phyloP scores from a whole-genome alignment of 2,329 filamentous ascomycete species.

The Penicillium nordicum region DNA sequence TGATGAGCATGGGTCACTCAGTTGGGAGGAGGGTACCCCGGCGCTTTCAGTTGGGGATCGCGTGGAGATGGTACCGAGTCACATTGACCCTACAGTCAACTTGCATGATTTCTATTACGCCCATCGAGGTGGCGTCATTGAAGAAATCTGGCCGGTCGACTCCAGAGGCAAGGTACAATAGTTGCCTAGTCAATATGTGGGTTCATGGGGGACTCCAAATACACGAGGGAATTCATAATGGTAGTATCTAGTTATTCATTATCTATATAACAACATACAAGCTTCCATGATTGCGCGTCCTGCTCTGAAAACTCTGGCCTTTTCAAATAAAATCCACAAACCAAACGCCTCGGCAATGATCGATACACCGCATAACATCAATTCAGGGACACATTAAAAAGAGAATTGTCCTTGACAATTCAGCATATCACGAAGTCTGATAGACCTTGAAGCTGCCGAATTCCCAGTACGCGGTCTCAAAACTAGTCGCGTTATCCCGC shows the following conservation, averaged over 20 bases:
- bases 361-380: neutral
- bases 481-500: slow-evolving; percentile 55
- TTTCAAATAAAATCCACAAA: neutral
- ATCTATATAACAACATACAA: neutral
- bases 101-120: slow-evolving; percentile 53
- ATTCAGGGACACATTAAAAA: neutral
- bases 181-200: neutral
- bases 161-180: slow-evolving; percentile 52
- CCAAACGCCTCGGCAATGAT: neutral
- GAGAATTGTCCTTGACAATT: neutral
- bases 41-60: slow-evolving; percentile 46
- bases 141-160: slow-evolving; percentile 53
- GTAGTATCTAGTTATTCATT: neutral
- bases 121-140: slow-evolving; percentile 47
- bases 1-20: slow-evolving; percentile 50
- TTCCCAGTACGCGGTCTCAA: slow-evolving; percentile 62
- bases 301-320: neutral
- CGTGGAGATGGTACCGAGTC: slow-evolving; percentile 53
- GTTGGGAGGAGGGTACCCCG: slow-evolving; percentile 44
- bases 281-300: neutral
- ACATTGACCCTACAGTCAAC: slow-evolving; percentile 56
- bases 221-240: neutral
- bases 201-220: too few species aligned
- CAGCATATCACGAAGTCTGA: slow-evolving; percentile 26
- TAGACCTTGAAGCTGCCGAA: slow-evolving; percentile 62